Conservation (phyloP, 2,329 filamentous ascomycete species). For the Aspergillus glaucus region DNA sequence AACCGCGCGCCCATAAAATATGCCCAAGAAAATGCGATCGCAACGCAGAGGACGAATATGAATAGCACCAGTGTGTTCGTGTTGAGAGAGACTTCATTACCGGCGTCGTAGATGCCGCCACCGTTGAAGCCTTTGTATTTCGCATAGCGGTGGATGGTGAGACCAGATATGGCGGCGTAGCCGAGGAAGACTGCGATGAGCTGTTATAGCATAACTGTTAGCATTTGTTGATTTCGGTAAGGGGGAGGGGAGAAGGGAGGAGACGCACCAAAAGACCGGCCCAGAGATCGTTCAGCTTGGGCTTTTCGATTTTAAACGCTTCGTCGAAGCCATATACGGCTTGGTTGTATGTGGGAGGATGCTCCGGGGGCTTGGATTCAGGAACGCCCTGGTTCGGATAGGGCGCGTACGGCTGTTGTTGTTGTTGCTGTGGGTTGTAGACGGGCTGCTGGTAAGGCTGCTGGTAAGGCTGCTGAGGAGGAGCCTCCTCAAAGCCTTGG, state of each 20-base stretch:
- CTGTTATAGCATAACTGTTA: conserved; percentile 30
- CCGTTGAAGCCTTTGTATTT: conserved; percentile 58
- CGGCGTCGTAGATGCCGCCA: conserved; percentile 64
- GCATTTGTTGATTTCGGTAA: background rate
- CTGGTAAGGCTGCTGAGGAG: conserved; percentile 8
- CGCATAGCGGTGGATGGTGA: conserved; percentile 70
- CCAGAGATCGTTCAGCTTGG: conserved; percentile 91
- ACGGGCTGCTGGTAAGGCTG: conserved; percentile 24
- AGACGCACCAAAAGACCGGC: conserved; percentile 65
- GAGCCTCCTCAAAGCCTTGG: conserved; percentile 17
- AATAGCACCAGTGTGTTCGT: conserved; percentile 86
- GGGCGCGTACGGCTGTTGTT: background rate
- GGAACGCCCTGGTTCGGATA: conserved; percentile 7
- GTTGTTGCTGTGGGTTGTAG: conserved; percentile 15
- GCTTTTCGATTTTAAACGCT: conserved; percentile 71
- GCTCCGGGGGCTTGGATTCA: conserved; percentile 27
- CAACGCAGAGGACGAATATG: conserved; percentile 66
- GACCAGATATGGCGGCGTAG: conserved; percentile 68
- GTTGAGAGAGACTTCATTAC: conserved; percentile 63
- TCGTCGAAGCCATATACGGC: conserved; percentile 60
- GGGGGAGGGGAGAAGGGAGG: background rate
- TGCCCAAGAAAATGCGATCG: conserved; percentile 65
- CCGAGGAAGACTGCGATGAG: conserved; percentile 66
- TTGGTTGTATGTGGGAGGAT: conserved; percentile 32
- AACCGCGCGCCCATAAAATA: conserved; percentile 71